phyloP scores from a whole-genome alignment of 371 early-diverging fungal genomes.

The Syncephalastrum monosporum region DNA sequence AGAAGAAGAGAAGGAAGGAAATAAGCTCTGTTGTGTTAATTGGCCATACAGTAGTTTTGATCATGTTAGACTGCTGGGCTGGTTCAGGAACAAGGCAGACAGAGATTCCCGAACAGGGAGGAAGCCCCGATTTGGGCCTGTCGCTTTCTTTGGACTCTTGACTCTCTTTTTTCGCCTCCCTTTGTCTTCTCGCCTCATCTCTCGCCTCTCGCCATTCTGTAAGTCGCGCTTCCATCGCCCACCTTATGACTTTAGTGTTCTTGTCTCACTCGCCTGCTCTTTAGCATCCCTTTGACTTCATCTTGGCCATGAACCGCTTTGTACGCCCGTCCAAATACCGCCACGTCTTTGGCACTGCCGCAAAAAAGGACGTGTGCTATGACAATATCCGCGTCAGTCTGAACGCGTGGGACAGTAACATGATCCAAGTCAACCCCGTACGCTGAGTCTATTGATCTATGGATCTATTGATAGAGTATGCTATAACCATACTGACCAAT shows the following conservation, averaged over 20 bases:
- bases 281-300: background rate
- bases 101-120: too few species aligned
- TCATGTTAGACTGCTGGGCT: too few species aligned
- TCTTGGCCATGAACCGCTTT: slow-evolving; percentile 63
- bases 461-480: too few species aligned
- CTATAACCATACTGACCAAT: background rate
- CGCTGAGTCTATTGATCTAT: slow-evolving; percentile 18
- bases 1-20: too few species aligned
- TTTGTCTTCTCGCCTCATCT: background rate
- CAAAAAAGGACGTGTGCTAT: slow-evolving; percentile 90
- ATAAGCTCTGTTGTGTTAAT: too few species aligned
- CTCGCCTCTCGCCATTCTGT: background rate
- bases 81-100: too few species aligned
- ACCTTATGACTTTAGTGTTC: background rate
- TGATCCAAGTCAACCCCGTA: slow-evolving; percentile 92
- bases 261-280: background rate
- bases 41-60: too few species aligned
- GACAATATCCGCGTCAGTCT: slow-evolving; percentile 92
- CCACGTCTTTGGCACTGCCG: slow-evolving; percentile 92
- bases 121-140: background rate
- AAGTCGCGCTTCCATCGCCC: background rate
- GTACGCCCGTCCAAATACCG: slow-evolving; percentile 84
- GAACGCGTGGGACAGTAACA: slow-evolving; percentile 97
- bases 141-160: background rate
- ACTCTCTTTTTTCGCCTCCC: background rate